Conservation (phyloP, 1,139 yeast genomes). For the Geotrichum europaeum region DNA sequence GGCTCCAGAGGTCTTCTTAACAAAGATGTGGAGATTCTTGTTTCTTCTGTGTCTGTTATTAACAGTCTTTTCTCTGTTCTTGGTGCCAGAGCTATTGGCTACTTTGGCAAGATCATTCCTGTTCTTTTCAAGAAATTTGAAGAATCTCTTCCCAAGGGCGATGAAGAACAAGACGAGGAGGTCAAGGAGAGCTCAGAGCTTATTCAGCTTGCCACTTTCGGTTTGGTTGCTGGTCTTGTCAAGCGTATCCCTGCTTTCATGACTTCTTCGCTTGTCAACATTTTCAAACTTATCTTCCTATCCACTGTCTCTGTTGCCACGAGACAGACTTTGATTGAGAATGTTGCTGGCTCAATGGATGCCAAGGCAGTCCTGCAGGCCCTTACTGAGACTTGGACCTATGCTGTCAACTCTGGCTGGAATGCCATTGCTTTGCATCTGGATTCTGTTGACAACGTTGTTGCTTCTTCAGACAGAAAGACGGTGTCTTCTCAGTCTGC, state of each 20-base stretch:
- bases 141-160: constrained; percentile 29
- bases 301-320: constrained; percentile 50
- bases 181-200: constrained; percentile 28
- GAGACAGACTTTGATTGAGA: constrained; percentile 58
- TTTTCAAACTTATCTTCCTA: constrained; percentile 52
- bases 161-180: constrained; percentile 24
- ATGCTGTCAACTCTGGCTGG: constrained; percentile 41
- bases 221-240: constrained; percentile 67
- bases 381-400: constrained; percentile 59
- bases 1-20: constrained; percentile 50
- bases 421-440: constrained; percentile 63
- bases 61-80: constrained; percentile 62
- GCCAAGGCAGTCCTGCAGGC: constrained; percentile 55
- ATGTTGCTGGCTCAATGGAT: constrained; percentile 66
- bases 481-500: constrained; percentile 65
- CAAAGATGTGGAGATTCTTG: constrained; percentile 51
- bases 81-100: constrained; percentile 84
- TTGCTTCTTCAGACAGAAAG: constrained; percentile 66
- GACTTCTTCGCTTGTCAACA: constrained; percentile 58
- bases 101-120: constrained; percentile 77
- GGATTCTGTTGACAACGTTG: constrained; percentile 56
- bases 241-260: constrained; percentile 86
- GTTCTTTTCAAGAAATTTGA: constrained; percentile 61
- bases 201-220: constrained; percentile 50
- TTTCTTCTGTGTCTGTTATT: constrained; percentile 69